phyloP scores from a whole-genome alignment of 192 early-diverging fungal genomes.

The Bifiguratus adelaidae region DNA sequence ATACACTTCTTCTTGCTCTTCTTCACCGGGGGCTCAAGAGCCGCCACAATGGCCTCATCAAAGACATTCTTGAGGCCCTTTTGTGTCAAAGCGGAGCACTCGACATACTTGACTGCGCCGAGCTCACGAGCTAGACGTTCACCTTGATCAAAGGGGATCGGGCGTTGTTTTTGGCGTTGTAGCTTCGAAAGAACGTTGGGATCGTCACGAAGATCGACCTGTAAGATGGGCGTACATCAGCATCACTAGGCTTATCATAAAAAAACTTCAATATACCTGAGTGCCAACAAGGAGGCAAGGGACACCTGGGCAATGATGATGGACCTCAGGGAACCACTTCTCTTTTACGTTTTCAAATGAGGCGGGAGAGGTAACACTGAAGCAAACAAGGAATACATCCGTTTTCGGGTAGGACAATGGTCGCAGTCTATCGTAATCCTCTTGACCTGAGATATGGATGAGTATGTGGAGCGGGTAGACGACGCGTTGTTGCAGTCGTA shows the following conservation, averaged over 20 bases:
- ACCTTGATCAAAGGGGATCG: constrained; percentile 68
- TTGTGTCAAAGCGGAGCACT: constrained; percentile 88
- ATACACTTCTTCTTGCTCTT: constrained; percentile 76
- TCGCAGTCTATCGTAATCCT: constrained; percentile 91
- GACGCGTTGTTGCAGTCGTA: background rate
- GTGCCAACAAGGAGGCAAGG: constrained; percentile 94
- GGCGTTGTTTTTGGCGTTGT: constrained; percentile 69
- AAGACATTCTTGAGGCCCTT: constrained; percentile 91
- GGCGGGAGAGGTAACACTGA: constrained; percentile 83
- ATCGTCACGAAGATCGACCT: constrained; percentile 86
- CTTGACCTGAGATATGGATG: constrained; percentile 53
- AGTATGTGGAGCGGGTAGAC: background rate
- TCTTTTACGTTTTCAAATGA: constrained; percentile 94
- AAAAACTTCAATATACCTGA: too few species aligned
- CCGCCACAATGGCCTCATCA: constrained; percentile 94
- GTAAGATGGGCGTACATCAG: too few species aligned
- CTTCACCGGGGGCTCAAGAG: constrained; percentile 76
- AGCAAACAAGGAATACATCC: constrained; percentile 92
- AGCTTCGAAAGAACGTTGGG: constrained; percentile 68
- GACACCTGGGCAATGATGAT: constrained; percentile 92
- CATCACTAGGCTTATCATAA: too few species aligned
- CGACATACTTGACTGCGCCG: constrained; percentile 86
- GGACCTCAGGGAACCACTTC: constrained; percentile 95
- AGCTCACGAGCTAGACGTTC: constrained; percentile 76
- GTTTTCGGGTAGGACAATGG: constrained; percentile 93